Evolutionary conservation across 2,329 filamentous ascomycete species (phyloP), one percentile per base, ranked within the genome.

Genomic region (Beauveria medogensis): DNA sequence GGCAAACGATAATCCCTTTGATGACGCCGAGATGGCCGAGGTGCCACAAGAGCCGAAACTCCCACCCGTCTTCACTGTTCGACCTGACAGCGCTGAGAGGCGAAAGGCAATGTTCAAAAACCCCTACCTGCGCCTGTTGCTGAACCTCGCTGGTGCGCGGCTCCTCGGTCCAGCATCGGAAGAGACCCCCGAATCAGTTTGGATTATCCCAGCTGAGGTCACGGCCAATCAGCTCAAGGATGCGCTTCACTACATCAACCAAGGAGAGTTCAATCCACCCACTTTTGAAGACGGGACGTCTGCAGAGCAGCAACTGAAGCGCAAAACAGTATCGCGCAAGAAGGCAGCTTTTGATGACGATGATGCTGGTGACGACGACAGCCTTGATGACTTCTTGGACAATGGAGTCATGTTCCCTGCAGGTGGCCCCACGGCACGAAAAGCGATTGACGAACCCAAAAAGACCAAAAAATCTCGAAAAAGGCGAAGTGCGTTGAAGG

Each of bases 61-160:
- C 14, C 68, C 73, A 12, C 69, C 73, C n/a, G 46, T 67, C 5
- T 72, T 76, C 41, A 62, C 75, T 60, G 75, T 92, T 58, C 82
- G 80, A 55, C 80, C 89, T 0, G 85, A 88, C 61, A 85, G 82
- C 47, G 84, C 89, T 51, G 80, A 83, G 54, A 84, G 86, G 46
- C 85, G 86, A 55, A 82, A 81, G 24, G 88, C 91, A 28, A 86
- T 96, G 74, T 95, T 95, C 78, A 95, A 91, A 70, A 95, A 97
- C 72, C 87, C 90, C 10, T 88, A 93, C 68, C 81, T 97, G 2
- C 88, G 92, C 40, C 84, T 97, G 2, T 82, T 99, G 3, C 88
- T 97, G 82, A 87, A 80, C 1, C 80, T 94, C 0, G 79, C 88
- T 20, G 90, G 89, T 0, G 83, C 95, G 63, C 80, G 88, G 67